A percentile compares a stretch with the other conserved stretches of the same genome.
phyloP scores from a whole-genome alignment of 2,329 filamentous ascomycete genomes.

The Sporothrix schenckii region DNA sequence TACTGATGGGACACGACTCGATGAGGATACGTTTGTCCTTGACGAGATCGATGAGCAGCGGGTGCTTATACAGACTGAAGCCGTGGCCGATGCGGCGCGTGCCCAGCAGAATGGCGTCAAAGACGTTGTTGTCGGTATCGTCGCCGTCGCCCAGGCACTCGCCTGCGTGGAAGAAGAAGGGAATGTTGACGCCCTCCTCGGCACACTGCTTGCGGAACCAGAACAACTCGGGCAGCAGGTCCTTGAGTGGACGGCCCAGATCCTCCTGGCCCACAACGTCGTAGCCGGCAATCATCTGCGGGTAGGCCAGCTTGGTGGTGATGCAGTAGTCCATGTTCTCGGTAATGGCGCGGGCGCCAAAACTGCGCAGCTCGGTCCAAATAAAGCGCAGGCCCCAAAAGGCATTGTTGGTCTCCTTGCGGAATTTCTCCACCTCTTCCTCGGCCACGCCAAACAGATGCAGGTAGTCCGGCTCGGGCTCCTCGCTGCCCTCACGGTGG shows the following conservation, averaged over 20 bases:
- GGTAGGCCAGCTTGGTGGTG: constrained; percentile 74
- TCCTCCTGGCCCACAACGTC: constrained; percentile 91
- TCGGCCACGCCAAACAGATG: constrained; percentile 73
- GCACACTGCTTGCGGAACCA: constrained; percentile 90
- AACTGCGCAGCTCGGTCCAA: constrained; percentile 73
- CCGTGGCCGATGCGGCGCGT: constrained; percentile 88
- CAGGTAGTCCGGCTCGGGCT: constrained; percentile 67
- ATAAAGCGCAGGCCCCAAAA: constrained; percentile 89
- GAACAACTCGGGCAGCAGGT: constrained; percentile 81
- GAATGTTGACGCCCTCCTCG: constrained; percentile 76
- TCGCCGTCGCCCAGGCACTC: constrained; percentile 79
- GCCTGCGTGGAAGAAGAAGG: constrained; percentile 95
- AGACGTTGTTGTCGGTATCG: constrained; percentile 77
- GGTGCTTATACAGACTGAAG: constrained; percentile 88
- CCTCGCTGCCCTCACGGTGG: constrained; percentile 64
- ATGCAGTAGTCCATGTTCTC: constrained; percentile 89
- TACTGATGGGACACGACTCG: constrained; percentile 88
- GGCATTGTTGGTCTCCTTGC: constrained; percentile 56
- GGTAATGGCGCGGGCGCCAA: constrained; percentile 67
- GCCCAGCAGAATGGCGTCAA: constrained; percentile 84
- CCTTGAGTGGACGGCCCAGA: constrained; percentile 70
- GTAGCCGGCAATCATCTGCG: constrained; percentile 80
- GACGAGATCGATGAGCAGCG: constrained; percentile 82
- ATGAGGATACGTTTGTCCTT: constrained; percentile 86
- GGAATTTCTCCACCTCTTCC: constrained; percentile 78